These are phyloP conservation scores for Stereocaulon alpinum DNA, from an alignment of 495 filamentous ascomycete genomes.

Conservation along the genomic window DNA sequence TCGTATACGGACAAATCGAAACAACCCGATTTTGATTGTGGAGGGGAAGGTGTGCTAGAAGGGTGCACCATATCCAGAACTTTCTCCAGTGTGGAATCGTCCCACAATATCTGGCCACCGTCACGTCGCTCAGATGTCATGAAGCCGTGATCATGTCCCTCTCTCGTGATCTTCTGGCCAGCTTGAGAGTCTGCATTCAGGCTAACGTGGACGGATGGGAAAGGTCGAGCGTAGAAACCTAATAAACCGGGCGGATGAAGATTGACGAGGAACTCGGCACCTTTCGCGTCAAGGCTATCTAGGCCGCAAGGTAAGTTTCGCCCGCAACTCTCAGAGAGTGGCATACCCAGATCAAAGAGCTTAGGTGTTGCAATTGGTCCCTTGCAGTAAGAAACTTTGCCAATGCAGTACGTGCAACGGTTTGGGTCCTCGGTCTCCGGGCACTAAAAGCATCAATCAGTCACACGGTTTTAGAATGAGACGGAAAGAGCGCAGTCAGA, in stretches of 20 bases:
- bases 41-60: neutral
- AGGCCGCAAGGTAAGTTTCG: neutral
- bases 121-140: neutral
- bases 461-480: neutral
- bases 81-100: neutral
- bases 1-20: conserved; percentile 1
- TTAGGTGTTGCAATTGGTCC: conserved; percentile 8
- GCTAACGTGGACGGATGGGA: neutral
- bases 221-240: neutral
- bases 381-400: conserved; percentile 8
- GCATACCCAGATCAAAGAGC: conserved; percentile 1
- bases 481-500: neutral
- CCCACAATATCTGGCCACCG: neutral
- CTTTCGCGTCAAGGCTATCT: neutral
- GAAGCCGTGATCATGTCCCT: neutral
- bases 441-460: neutral
- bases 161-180: neutral
- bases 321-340: neutral
- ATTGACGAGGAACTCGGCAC: neutral
- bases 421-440: neutral
- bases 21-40: neutral
- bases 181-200: neutral
- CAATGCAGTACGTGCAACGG: conserved; percentile 4
- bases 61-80: neutral
- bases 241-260: neutral